Percentiles rank a stretch among this genome's conserved stretches.
These are phyloP conservation scores for Sanghuangporus weigelae DNA, from an alignment of 1,284 basidiomycete species.

Conservation along the genomic window DNA sequence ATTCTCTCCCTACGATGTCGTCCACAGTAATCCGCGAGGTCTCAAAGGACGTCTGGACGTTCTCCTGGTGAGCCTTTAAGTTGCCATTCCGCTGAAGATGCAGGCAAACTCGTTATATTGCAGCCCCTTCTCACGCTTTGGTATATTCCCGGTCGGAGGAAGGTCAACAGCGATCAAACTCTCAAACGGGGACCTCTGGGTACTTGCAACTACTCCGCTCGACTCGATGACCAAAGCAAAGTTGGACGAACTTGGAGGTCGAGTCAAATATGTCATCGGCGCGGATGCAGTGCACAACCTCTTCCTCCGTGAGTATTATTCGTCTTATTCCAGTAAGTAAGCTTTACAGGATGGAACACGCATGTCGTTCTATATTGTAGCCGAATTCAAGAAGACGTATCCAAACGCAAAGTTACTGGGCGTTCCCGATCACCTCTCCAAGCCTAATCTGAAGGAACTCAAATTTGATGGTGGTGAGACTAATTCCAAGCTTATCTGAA, in stretches of 20 bases:
- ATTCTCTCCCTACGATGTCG: slow-evolving; percentile 15
- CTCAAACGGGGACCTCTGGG: slow-evolving; percentile 68
- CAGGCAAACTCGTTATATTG: slow-evolving; percentile 1
- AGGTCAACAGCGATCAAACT: slow-evolving; percentile 82
- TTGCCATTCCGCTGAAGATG: neutral
- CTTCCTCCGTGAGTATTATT: slow-evolving; percentile 46
- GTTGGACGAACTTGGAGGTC: slow-evolving; percentile 73
- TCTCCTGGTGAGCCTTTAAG: slow-evolving; percentile 50
- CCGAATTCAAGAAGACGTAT: slow-evolving; percentile 70
- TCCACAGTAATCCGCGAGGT: slow-evolving; percentile 33
- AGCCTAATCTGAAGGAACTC: slow-evolving; percentile 33
- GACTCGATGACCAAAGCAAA: slow-evolving; percentile 67
- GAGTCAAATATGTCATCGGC: slow-evolving; percentile 60
- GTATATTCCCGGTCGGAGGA: slow-evolving; percentile 69
- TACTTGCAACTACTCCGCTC: slow-evolving; percentile 82
- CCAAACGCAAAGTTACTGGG: slow-evolving; percentile 74
- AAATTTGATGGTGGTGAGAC: slow-evolving; percentile 57
- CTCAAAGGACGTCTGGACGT: slow-evolving; percentile 61
- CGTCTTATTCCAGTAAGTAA: neutral
- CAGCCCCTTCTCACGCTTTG: slow-evolving; percentile 63
- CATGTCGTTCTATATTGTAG: slow-evolving; percentile 26
- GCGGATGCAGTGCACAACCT: slow-evolving; percentile 63
- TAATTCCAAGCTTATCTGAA: neutral
- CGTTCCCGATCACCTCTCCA: slow-evolving; percentile 49
- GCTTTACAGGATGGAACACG: neutral